These are phyloP conservation scores for Cyclotella choctawhatcheeana DNA, from an alignment of 108 stramenopile genomes.

Conservation along the genomic window DNA sequence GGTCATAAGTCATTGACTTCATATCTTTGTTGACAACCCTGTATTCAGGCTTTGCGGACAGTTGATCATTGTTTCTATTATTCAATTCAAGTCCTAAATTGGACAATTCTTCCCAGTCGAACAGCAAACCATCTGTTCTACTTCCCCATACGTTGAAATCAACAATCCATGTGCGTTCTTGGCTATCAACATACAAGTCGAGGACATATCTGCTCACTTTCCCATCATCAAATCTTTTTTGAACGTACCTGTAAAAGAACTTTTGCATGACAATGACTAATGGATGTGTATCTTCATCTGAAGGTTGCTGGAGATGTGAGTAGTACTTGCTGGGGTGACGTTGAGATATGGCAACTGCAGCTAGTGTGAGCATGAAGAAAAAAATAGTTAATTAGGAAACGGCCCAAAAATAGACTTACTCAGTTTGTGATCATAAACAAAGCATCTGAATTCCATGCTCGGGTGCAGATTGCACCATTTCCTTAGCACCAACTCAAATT, in stretches of 20 bases:
- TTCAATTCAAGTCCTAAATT: slow-evolving; percentile 32
- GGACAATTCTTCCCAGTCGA: slow-evolving; percentile 79
- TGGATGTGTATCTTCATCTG: slow-evolving; percentile 34
- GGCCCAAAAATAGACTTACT: slow-evolving; percentile 15
- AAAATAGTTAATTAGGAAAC: too few species aligned
- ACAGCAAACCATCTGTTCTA: slow-evolving; percentile 80
- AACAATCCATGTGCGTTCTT: slow-evolving; percentile 81
- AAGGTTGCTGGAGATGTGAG: slow-evolving; percentile 54
- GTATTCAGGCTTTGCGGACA: slow-evolving; percentile 34
- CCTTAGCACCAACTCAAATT: slow-evolving; percentile 79
- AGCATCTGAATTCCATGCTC: slow-evolving; percentile 96
- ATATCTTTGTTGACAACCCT: slow-evolving; percentile 72
- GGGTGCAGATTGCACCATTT: slow-evolving; percentile 95
- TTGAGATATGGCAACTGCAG: slow-evolving; percentile 69
- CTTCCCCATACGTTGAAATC: slow-evolving; percentile 90
- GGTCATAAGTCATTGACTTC: slow-evolving; percentile 76
- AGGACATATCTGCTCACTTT: slow-evolving; percentile 59
- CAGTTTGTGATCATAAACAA: slow-evolving; percentile 70
- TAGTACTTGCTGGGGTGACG: slow-evolving; percentile 77
- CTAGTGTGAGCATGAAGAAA: background rate
- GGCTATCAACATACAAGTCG: slow-evolving; percentile 86
- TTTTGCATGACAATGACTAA: slow-evolving; percentile 8
- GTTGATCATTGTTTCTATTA: background rate
- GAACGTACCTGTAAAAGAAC: slow-evolving; percentile 64
- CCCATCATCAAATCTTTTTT: slow-evolving; percentile 50